These are phyloP conservation scores for Trichophyton schoenleinii DNA, from an alignment of 2,329 filamentous ascomycete genomes.

Conservation along the genomic window DNA sequence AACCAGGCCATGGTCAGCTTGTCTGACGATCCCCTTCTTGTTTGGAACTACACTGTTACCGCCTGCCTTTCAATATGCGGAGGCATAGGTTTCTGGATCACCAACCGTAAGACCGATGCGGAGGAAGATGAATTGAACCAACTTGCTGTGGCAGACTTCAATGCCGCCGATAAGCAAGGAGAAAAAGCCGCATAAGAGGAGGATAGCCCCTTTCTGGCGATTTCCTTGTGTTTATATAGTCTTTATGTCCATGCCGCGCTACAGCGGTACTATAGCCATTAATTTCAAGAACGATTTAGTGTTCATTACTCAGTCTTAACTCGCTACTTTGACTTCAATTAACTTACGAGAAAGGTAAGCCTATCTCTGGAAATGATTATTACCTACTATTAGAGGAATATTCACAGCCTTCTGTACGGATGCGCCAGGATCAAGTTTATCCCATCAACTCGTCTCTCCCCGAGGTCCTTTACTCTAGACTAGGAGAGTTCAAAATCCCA, in stretches of 20 bases:
- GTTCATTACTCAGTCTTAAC: not conserved
- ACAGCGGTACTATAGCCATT: not conserved
- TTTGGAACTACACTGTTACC: slow-evolving; percentile 59
- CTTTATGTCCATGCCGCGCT: not conserved
- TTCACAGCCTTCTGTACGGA: no score
- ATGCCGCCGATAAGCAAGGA: not conserved
- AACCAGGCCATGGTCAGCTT: slow-evolving; percentile 56
- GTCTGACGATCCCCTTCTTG: slow-evolving; percentile 50
- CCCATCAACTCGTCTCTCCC: no score
- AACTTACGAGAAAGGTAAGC: no score
- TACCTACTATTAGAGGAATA: no score
- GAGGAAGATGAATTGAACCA: slow-evolving; percentile 56
- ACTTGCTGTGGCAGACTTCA: slow-evolving; percentile 11
- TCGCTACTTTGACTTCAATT: no score
- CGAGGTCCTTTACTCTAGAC: no score
- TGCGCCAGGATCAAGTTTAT: no score
- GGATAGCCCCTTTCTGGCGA: not conserved
- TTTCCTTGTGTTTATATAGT: not conserved
- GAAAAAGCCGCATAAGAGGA: not conserved
- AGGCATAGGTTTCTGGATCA: slow-evolving; percentile 55
- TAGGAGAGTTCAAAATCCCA: no score
- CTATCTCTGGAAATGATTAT: no score
- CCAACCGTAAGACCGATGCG: slow-evolving; percentile 51
- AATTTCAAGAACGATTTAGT: not conserved
- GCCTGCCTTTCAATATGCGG: slow-evolving; percentile 47